Evolutionary conservation across 164 flowering plant genomes (phyloP).

Genomic region (Dillenia suffruticosa): DNA sequence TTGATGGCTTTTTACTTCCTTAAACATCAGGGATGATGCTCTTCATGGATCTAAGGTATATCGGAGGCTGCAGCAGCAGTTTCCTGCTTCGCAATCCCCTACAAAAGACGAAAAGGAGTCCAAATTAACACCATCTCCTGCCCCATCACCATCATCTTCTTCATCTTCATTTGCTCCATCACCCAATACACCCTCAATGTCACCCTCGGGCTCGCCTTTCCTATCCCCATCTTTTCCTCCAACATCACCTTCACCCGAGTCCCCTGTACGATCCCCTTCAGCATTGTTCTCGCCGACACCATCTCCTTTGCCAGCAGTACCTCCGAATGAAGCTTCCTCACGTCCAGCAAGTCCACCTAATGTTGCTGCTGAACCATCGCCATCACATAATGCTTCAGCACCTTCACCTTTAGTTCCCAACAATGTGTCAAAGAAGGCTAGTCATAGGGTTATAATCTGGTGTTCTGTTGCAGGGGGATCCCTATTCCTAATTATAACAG

Average conservation of each 20-base stretch:
- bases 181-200: neutral
- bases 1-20: neutral
- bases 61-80: constrained; percentile 24
- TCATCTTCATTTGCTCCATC: constrained; percentile 3
- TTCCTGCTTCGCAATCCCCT: neutral
- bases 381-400: constrained; percentile 5
- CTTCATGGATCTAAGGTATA: constrained; percentile 8
- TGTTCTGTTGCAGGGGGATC: constrained; percentile 25
- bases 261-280: constrained; percentile 13
- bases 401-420: constrained; percentile 25
- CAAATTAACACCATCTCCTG: neutral
- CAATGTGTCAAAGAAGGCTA: neutral
- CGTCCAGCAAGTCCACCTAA: constrained; percentile 2
- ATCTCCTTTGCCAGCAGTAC: constrained; percentile 20
- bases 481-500: constrained; percentile 22
- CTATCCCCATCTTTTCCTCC: constrained; percentile 10
- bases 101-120: neutral
- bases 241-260: constrained; percentile 6
- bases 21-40: constrained; percentile 15
- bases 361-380: constrained; percentile 7
- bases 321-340: constrained; percentile 9
- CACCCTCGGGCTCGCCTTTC: neutral
- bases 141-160: neutral
- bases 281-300: constrained; percentile 11
- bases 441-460: constrained; percentile 10